Evolutionary conservation across 2,329 filamentous ascomycete species (phyloP).

Genomic region (Pseudocercospora fijiensis): DNA sequence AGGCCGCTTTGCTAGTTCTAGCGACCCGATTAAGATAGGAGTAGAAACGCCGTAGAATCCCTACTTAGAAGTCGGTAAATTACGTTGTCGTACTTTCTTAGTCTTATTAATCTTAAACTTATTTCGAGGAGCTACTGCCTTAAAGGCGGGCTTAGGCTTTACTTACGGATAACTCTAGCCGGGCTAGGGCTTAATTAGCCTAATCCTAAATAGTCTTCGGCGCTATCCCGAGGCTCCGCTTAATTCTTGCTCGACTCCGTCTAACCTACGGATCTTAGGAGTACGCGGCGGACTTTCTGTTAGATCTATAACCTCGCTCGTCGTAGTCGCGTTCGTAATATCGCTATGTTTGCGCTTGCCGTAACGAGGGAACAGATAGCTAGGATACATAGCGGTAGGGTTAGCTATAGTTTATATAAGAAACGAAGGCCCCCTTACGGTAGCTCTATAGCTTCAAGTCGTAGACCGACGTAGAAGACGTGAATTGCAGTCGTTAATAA

Average conservation of each 20-base stretch:
- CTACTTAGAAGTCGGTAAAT: background rate
- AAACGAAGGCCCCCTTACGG: background rate
- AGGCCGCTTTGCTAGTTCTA: background rate
- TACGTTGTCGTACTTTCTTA: background rate
- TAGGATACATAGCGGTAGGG: background rate
- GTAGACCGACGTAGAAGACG: background rate
- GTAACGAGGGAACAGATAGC: background rate
- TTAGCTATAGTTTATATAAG: background rate
- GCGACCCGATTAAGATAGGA: background rate
- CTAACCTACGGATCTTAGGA: background rate
- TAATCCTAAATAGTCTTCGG: background rate
- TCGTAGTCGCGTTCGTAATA: background rate
- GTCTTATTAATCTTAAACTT: background rate
- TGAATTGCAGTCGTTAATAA: background rate
- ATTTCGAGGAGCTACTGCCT: background rate
- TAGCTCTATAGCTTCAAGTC: background rate
- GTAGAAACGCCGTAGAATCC: background rate
- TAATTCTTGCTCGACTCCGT: background rate
- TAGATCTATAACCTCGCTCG: background rate
- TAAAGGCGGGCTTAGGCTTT: background rate
- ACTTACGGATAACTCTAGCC: background rate
- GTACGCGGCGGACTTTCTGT: too few species aligned
- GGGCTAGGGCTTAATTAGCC: background rate
- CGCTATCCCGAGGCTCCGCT: background rate
- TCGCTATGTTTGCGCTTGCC: background rate